Evolutionary conservation across 2,329 filamentous ascomycete genomes (phyloP), one percentile per base, ranked within the genome.

Genomic region (Paraphoma sp.): DNA sequence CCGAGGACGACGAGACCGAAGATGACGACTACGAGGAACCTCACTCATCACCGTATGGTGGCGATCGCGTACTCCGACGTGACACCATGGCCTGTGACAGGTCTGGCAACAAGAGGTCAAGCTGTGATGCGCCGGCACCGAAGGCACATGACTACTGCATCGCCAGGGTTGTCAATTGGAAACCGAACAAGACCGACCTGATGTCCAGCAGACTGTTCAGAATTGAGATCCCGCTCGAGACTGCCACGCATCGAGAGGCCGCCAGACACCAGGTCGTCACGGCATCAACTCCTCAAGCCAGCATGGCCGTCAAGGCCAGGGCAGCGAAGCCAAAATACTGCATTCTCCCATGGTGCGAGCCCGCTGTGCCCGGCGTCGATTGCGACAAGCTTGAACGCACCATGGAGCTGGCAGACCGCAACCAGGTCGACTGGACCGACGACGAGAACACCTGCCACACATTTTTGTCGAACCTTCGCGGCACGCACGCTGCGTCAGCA

Each of bases 201-300:
- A 48, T 31, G 36, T n/a, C 46, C 1, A 31, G 45, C 40, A 31
- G n/a, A 10, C 23, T 51, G 38, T 40, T 16, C 23, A 58, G 56
- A 3, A n/a, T 59, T 16, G 23, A 23, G 5, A 23, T 23, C 23
- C 47, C 53, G 12, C 51, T 62, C 23, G 48, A 54, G 48, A 42
- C 41, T 8, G 50, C 57, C 42, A 50, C 57, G 40, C 54, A 49
- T 12, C 43, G 18, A 18, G 58, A 57, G 45, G 58, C 58, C 18
- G 46, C 49, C 30, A 55, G 57, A 38, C 57, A 54, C 14, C 43
- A 49, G 17, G 12, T 36, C 30, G 40, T 18, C 10, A 30, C 43
- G 10, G 23, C 33, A 23, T 23, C 23, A 23, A 6, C 12, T 14
- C 4, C 9, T 6, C 42, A 16, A 23, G 5, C 17, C 42, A 45